phyloP scores from a whole-genome alignment of 2,329 filamentous ascomycete species.

The Phaeophleospora eucalypticola region DNA sequence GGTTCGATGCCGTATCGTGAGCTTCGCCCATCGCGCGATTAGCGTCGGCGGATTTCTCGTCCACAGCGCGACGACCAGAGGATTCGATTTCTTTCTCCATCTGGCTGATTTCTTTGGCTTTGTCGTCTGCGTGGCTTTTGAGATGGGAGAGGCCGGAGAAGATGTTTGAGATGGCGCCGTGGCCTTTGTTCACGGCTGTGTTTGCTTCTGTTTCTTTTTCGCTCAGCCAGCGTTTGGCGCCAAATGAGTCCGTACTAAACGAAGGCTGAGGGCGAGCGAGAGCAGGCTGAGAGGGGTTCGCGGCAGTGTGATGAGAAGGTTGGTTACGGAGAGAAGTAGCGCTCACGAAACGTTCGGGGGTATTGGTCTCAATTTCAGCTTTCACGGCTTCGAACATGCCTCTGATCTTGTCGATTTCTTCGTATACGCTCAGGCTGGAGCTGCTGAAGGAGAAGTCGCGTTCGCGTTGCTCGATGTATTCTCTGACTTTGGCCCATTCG shows the following conservation, averaged over 20 bases:
- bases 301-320: background rate
- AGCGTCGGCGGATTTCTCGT: conserved; percentile 12
- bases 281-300: background rate
- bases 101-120: conserved; percentile 15
- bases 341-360: conserved; percentile 19
- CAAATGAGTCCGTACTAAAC: conserved; percentile 6
- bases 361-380: conserved; percentile 18
- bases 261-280: conserved; percentile 1
- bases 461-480: conserved; percentile 22
- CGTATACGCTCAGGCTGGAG: conserved; percentile 5
- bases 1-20: conserved; percentile 9
- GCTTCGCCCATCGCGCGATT: conserved; percentile 12
- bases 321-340: background rate
- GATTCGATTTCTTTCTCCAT: conserved; percentile 22
- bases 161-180: conserved; percentile 9
- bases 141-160: conserved; percentile 13
- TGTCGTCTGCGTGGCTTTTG: conserved; percentile 16
- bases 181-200: conserved; percentile 13
- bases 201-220: conserved; percentile 13
- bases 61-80: conserved; percentile 2
- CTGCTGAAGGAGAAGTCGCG: conserved; percentile 15
- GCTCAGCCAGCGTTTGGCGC: too few relatives aligned
- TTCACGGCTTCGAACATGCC: conserved; percentile 18
- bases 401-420: conserved; percentile 16
- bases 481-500: conserved; percentile 20